A percentile compares a stretch with the other conserved stretches of the same genome.
These are phyloP conservation scores for Trichoderma virens DNA, from an alignment of 495 filamentous ascomycete species.

Conservation along the genomic window DNA sequence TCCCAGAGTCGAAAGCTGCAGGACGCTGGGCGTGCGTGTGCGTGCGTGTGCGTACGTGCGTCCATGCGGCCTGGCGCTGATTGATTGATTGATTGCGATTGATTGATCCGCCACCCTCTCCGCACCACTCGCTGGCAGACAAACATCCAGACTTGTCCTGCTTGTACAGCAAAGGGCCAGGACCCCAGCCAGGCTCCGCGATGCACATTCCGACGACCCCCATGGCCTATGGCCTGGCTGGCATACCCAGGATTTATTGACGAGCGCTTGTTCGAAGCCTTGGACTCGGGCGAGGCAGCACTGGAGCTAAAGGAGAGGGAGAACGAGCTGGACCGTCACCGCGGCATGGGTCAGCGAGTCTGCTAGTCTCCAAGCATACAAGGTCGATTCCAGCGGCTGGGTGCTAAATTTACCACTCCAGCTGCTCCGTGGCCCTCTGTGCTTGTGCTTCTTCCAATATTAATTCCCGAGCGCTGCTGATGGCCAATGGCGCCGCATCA, in stretches of 20 bases:
- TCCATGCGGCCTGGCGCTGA: conserved; percentile 2
- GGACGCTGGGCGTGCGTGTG: not conserved
- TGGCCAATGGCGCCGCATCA: not conserved
- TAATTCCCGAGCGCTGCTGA: not conserved
- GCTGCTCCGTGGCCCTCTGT: too few species aligned
- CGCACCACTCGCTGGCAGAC: conserved; percentile 4
- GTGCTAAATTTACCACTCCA: not conserved
- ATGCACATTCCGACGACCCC: conserved; percentile 2
- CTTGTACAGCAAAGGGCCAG: not conserved
- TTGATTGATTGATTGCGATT: not conserved
- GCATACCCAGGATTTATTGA: not conserved
- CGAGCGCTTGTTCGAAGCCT: not conserved
- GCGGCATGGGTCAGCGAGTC: not conserved
- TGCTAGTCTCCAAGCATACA: not conserved
- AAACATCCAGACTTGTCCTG: not conserved
- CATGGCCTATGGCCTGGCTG: not conserved
- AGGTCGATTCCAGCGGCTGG: not conserved
- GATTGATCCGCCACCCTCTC: conserved; percentile 8
- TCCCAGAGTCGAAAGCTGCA: not conserved
- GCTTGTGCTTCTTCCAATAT: not conserved
- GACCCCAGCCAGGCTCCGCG: conserved; percentile 2
- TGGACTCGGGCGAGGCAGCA: not conserved
- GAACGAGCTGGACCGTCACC: too few species aligned
- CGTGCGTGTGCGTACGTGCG: not conserved
- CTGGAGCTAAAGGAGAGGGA: not conserved